Base-by-base conservation (phyloP, 108 stramenopile genomes). In the Skeletonema costatum region DNA sequence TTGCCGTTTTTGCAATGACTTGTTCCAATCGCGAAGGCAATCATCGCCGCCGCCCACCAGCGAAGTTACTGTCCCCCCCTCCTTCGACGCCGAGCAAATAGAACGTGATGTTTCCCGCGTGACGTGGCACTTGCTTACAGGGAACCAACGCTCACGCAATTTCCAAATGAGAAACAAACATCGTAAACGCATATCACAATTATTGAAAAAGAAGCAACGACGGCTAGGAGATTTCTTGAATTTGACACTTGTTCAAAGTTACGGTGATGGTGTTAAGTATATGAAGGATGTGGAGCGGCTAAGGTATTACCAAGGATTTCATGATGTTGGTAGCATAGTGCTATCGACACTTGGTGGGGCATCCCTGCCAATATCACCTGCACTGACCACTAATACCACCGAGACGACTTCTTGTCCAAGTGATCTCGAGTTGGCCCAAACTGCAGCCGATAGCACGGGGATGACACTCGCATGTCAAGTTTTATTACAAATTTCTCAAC, bases 241-340 rank as follows among this genome's bases (percentile, higher is more conserved):
- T 70, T 59, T 90, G 68, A 81, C 84, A 5, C 71, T 94, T 68
- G 80, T 85, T 14, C 68, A 80, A 68, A 87, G 88, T 39, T 90
- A 88, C 65, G 60, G 67, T 6, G 67, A 60, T 17, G 60, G 25
- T 29, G 48, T 30, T 12, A 71, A 60, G 10, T 51, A 5, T 21
- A 2, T 51, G 50, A 31, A 63, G 62, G 68, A 74, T 25, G 70
- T 60, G 21, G 66, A 81, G 29, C 56, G 70, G 64, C 66, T 95
- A 66, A 71, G 90, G 48, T 95, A 95, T 75, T 95, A 93, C 81
- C 94, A 95, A 66, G 94, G 94, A 21, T 95, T 88, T 82, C 94
- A 95, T 70, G 94, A 95, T 77, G 89, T 95, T 11, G 89, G 90
- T 7, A 87, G 88, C 69, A 90, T 95, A 63, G 83, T 95, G 32